Evolutionary conservation across 2,329 filamentous ascomycete genomes (phyloP).

Genomic region (Trichoderma simmonsii): DNA sequence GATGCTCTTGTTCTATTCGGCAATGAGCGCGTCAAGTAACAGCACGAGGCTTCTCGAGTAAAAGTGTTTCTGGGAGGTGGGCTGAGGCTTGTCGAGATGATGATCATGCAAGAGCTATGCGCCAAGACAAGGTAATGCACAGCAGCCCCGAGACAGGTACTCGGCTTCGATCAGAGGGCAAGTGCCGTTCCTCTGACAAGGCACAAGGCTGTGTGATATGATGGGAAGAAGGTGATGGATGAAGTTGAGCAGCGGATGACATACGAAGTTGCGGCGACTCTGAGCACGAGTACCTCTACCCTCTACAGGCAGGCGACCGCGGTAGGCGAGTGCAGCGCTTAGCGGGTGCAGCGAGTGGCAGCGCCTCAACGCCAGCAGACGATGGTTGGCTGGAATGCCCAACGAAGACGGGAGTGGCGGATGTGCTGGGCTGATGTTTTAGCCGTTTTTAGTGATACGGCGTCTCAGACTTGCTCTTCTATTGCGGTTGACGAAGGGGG

Average conservation of each 20-base stretch:
- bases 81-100: neutral
- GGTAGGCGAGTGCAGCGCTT: neutral
- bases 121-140: neutral
- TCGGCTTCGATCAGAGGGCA: neutral
- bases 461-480: neutral
- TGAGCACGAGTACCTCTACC: neutral
- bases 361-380: neutral
- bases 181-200: neutral
- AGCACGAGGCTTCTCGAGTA: neutral
- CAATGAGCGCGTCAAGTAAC: neutral
- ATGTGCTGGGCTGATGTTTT: slow-evolving; percentile 11
- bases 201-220: neutral
- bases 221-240: neutral
- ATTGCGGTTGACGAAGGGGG: neutral
- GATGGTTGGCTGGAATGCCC: slow-evolving; percentile 13
- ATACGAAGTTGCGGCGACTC: neutral
- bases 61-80: neutral
- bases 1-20: neutral
- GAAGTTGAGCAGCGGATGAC: neutral
- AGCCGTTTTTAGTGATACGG: slow-evolving; percentile 13
- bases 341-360: neutral
- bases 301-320: neutral
- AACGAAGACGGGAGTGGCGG: slow-evolving; percentile 15
- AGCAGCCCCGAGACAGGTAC: neutral
- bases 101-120: neutral